Base-by-base conservation (phyloP, 2,329 filamentous ascomycete species). In the Pseudohalonectria lignicola region DNA sequence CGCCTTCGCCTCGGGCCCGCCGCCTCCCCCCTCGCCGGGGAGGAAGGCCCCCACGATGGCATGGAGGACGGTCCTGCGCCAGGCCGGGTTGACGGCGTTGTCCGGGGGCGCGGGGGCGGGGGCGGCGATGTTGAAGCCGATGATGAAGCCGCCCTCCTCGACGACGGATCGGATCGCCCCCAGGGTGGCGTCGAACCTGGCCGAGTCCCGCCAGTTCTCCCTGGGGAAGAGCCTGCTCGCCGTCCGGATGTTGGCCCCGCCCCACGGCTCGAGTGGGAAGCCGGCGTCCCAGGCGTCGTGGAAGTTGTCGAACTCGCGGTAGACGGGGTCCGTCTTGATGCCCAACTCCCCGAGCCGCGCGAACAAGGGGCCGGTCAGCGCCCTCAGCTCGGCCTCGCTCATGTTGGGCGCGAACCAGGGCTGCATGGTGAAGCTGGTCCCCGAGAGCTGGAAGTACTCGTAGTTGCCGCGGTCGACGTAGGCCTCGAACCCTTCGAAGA, bases 31-130 rank as follows among this genome's bases (percentile, higher is more conserved):
- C n/a, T n/a, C n/a, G n/a, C n/a, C n/a, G n/a, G n/a, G n/a, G n/a
- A n/a, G n/a, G n/a, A n/a, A n/a, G n/a, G n/a, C n/a, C n/a, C n/a
- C n/a, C 25, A 55, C 48, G 41, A 63, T 61, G 23, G 49, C 53
- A 46, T 57, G 62, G 45, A 63, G 48, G 1, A 55, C 49, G 2
- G 63, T 56, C 5, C 56, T 53, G 31, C 69, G 57, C 67, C 67
- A 73, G 1, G 66, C 67, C 4, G 67, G 64, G 46, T 67, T 67
- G 29, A 69, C 56, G 5, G 63, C 59, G 12, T 61, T 67, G 35
- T 59, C n/a, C n/a, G n/a, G n/a, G n/a, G n/a, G n/a, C n/a, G n/a
- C n/a, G n/a, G n/a, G n/a, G n/a, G n/a, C n/a, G n/a, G n/a, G n/a
- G n/a, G n/a, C n/a, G n/a, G n/a, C n/a, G n/a, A n/a, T n/a, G n/a